Conservation (phyloP, 2,329 filamentous ascomycete genomes). For the Huntiella bhutanensis region DNA sequence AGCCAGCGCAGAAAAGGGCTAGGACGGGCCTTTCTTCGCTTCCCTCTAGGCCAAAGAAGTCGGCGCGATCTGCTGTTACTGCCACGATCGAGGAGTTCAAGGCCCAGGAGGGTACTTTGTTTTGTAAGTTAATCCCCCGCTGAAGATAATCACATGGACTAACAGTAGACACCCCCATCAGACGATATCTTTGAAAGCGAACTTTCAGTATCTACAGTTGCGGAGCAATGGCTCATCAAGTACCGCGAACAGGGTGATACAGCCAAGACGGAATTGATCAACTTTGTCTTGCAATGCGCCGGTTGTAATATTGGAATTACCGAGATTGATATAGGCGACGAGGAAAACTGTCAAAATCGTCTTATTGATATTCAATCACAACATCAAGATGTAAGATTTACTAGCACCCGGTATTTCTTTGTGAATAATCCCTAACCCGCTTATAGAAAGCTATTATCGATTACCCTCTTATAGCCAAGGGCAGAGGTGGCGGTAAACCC, state of each 20-base stretch:
- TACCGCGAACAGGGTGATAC: constrained; percentile 35
- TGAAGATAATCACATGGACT: background rate
- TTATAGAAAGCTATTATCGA: constrained; percentile 57
- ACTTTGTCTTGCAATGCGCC: constrained; percentile 49
- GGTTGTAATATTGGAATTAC: constrained; percentile 68
- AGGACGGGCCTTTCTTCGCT: constrained; percentile 31
- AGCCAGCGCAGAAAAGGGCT: constrained; percentile 43
- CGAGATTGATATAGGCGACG: constrained; percentile 68
- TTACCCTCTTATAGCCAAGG: constrained; percentile 75
- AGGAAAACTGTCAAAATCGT: constrained; percentile 65
- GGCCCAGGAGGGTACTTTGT: constrained; percentile 9
- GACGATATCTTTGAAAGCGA: constrained; percentile 46
- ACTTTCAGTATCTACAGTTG: constrained; percentile 35
- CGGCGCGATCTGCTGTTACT: constrained; percentile 29
- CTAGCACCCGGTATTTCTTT: background rate
- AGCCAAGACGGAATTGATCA: constrained; percentile 43
- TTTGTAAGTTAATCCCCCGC: constrained; percentile 13
- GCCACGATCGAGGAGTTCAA: constrained; percentile 6
- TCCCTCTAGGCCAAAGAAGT: constrained; percentile 37
- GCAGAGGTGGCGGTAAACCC: constrained; percentile 47
- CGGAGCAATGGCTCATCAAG: constrained; percentile 38
- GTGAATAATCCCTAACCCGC: constrained; percentile 4
- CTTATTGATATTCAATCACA: constrained; percentile 73
- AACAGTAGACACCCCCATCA: constrained; percentile 16
- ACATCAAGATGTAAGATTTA: constrained; percentile 50